Conservation (phyloP, 345 rosid genomes). For the Nephelium lappaceum region DNA sequence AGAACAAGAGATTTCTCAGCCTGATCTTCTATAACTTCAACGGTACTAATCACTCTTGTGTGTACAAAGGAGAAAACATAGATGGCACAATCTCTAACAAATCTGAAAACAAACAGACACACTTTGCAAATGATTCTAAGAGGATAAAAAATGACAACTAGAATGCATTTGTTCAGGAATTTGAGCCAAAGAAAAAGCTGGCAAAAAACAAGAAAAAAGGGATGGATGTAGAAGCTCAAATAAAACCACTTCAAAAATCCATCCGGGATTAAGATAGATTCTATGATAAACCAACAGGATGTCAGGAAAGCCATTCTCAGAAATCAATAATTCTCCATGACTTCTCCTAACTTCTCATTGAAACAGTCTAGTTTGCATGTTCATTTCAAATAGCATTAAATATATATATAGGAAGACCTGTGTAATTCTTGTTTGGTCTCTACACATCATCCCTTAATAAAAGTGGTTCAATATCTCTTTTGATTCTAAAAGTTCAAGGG, state of each 20-base stretch:
- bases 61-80: conserved; percentile 26
- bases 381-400: not conserved
- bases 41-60: conserved; percentile 1
- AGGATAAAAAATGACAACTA: conserved; percentile 13
- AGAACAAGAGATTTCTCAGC: conserved; percentile 12
- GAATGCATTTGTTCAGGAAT: conserved; percentile 34
- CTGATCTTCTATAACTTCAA: conserved; percentile 9
- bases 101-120: conserved; percentile 22
- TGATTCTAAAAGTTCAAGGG: no score
- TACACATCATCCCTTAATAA: no score
- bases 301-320: conserved; percentile 47
- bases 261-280: conserved; percentile 53
- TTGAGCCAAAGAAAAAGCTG: conserved; percentile 58
- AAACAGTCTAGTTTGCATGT: not conserved
- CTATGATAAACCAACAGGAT: conserved; percentile 57
- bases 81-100: conserved; percentile 26
- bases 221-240: conserved; percentile 70
- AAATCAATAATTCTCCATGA: not conserved
- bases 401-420: no score
- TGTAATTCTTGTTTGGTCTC: no score
- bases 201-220: conserved; percentile 50
- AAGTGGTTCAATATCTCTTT: no score
- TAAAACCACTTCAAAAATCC: conserved; percentile 58
- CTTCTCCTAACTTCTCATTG: conserved; percentile 1
- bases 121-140: conserved; percentile 24